These are phyloP conservation scores for Cladosporium sp. DNA, from an alignment of 2,329 filamentous ascomycete species.

Conservation along the genomic window DNA sequence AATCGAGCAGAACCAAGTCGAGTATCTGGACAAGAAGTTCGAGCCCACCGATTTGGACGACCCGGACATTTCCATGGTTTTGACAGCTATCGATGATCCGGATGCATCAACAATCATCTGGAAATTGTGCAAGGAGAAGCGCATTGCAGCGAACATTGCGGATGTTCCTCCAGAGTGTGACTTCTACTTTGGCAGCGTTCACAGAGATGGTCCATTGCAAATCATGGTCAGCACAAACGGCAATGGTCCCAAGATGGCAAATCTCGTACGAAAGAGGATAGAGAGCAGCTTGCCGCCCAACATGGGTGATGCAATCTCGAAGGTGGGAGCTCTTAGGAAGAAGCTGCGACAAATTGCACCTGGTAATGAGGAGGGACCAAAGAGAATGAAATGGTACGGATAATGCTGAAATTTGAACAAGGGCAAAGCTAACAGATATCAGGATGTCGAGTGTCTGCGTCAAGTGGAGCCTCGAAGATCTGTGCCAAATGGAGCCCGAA, in stretches of 20 bases:
- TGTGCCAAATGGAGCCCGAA: constrained; percentile 74
- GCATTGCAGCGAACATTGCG: constrained; percentile 89
- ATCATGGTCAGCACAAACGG: constrained; percentile 99
- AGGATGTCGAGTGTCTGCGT: constrained; percentile 95
- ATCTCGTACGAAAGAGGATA: constrained; percentile 77
- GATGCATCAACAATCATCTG: constrained; percentile 85
- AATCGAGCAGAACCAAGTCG: constrained; percentile 67
- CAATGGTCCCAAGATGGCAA: constrained; percentile 86
- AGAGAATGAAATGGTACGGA: constrained; percentile 80
- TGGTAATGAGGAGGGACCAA: constrained; percentile 65
- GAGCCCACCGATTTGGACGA: constrained; percentile 79
- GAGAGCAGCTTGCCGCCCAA: constrained; percentile 70
- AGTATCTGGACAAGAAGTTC: constrained; percentile 78
- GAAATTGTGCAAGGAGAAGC: constrained; percentile 82
- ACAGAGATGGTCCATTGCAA: constrained; percentile 91
- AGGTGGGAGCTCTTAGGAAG: constrained; percentile 72
- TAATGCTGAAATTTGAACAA: not conserved
- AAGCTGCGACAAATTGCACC: constrained; percentile 77
- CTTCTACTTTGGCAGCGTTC: constrained; percentile 96
- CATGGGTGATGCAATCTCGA: constrained; percentile 78
- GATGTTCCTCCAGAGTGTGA: constrained; percentile 96
- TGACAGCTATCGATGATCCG: constrained; percentile 90
- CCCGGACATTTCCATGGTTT: constrained; percentile 68
- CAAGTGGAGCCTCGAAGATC: constrained; percentile 74
- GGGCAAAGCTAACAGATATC: constrained; percentile 27